Base-by-base conservation (phyloP, 129 eudicot genomes). In the Solidago caesia region DNA sequence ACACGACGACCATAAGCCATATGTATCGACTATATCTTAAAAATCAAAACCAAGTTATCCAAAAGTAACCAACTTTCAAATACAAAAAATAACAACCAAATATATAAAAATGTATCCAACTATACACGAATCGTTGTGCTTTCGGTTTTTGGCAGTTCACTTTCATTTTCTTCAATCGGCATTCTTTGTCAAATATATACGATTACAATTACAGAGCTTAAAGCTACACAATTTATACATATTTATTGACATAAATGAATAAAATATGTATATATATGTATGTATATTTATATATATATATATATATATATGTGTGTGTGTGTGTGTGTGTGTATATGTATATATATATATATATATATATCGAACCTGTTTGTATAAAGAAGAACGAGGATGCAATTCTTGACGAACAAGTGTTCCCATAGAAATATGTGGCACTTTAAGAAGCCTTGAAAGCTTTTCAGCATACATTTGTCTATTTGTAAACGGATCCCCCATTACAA, bases 321-420 rank as follows among this genome's bases (percentile, higher is more conserved):
- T 21, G 21, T 21, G 0, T 21, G 21, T 21, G 21, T 21, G 21
- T 21, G 21, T 21, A 21, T 21, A 21, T 21, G 21, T 21, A 21
- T 21, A 21, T 21, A 0, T 21, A 21, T 21, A 21, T 21, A 21
- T 21, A 21, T 21, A 21, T 21, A 21, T 21, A 21, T 21, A 21
- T 21, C 21, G 21, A 21, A 93, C 99, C 97, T 91, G 85, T 62
- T 91, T 87, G 51, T 91, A 91, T 58, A 95, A 85, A 41, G 88
- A 79, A 61, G 99, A 95, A 11, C 77, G 76, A 55, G 97, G 97
- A 39, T 80, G 80, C 43, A 91, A 96, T 57, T 91, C 91, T 75
- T 95, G 97, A 59, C 96, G 87, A 75, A 91, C 96, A 9, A 95
- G 94, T 8, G 89, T 77, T 7, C 91, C 96, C 96, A 87, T 87